Evolutionary conservation across 345 rosid species (phyloP), one percentile per base, ranked within the genome.

Genomic region (Anastatica hierochuntica): DNA sequence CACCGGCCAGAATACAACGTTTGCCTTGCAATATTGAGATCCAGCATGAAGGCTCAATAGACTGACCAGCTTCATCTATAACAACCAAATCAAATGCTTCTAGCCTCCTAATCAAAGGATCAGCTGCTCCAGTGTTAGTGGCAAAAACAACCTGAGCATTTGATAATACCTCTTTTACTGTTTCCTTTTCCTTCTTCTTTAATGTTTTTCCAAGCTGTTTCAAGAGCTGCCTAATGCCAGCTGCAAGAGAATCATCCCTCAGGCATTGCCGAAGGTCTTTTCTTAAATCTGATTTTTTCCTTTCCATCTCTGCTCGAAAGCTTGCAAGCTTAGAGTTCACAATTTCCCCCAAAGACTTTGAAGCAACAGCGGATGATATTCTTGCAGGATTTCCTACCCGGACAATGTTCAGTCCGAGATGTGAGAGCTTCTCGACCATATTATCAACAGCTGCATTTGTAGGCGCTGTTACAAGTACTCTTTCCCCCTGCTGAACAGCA

Each of bases 381-480:
- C 98, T 85, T 46, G 89, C 98, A 39, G 98, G 98, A 63, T 90
- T 90, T 57, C 98, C 96, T 45, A 90, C 85, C 27, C 95, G 80
- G 49, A 90, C 98, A 64, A 87, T 68, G 67, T 90, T 62, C 51
- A 87, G 67, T 43, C 88, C 89, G 23, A 70, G 69, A 69, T 55
- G 58, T 1, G 85, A 75, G 53, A 90, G 95, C 66, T 82, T 90
- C 66, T 90, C 98, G 12, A 90, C 98, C 92, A 87, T 75, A 66
- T 90, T 90, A 68, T 90, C 98, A 26, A 90, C 87, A 40, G 90
- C 98, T 62, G 98, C 92, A 77, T 90, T 90, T 54, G 96, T 87
- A 39, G 98, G 96, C 11, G 96, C 98, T 31, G 96, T 80, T 53
- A 90, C 87, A 10, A 90, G 85, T 45, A 90, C 98, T 74, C 81